A percentile compares a stretch with the other conserved stretches of the same genome.
Evolutionary conservation across 1,284 basidiomycete species (phyloP).

Genomic region (Ceratobasidium sp.): DNA sequence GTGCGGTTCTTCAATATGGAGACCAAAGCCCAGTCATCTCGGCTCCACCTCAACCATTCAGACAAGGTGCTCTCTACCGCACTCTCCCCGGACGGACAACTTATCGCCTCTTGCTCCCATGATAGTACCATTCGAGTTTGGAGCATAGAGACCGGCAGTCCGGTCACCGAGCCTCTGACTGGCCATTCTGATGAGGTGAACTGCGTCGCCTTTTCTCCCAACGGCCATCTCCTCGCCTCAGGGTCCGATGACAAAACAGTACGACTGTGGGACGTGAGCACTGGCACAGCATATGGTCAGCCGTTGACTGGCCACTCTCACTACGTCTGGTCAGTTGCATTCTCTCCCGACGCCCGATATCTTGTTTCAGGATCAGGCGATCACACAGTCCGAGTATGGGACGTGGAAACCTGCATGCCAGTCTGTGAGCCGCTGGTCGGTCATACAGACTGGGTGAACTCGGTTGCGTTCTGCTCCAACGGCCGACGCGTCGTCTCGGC

Average conservation of each 20-base stretch:
- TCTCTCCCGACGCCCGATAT: constrained; percentile 26
- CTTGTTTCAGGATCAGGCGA: constrained; percentile 11
- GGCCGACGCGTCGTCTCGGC: constrained; percentile 25
- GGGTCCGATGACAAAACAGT: background rate
- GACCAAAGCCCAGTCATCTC: background rate
- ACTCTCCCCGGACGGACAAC: constrained; percentile 32
- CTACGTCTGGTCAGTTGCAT: background rate
- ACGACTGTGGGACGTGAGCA: constrained; percentile 15
- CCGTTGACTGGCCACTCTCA: background rate
- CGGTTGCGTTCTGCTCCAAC: constrained; percentile 23
- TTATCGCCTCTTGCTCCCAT: background rate
- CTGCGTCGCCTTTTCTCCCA: constrained; percentile 38
- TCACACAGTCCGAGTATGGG: constrained; percentile 17
- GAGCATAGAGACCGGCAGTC: constrained; percentile 4
- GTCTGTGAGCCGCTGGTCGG: background rate
- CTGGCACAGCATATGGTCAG: background rate
- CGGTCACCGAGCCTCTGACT: background rate
- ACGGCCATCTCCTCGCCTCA: constrained; percentile 15
- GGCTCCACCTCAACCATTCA: background rate
- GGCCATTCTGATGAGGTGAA: constrained; percentile 22
- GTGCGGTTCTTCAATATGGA: constrained; percentile 11
- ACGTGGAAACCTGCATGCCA: background rate
- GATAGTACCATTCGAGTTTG: constrained; percentile 33
- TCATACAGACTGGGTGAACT: constrained; percentile 17
- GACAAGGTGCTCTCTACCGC: constrained; percentile 1